These are phyloP conservation scores for Stemphylium lycopersici DNA, from an alignment of 2,329 filamentous ascomycete species.

Conservation along the genomic window DNA sequence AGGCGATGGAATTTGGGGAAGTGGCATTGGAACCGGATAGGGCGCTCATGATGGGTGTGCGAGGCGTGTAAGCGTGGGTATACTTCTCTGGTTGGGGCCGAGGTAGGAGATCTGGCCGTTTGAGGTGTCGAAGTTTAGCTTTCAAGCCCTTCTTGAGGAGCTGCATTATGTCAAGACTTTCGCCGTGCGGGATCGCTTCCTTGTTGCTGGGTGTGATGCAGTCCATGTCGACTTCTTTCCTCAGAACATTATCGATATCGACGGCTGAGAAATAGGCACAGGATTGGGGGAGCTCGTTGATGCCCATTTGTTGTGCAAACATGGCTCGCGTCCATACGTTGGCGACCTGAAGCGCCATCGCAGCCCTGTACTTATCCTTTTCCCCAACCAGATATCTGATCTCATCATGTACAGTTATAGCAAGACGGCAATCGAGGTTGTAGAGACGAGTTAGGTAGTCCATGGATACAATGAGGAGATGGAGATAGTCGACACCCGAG, in stretches of 20 bases:
- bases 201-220: conserved; percentile 90
- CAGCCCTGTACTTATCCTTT: conserved; percentile 83
- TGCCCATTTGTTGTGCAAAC: conserved; percentile 96
- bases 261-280: conserved; percentile 96
- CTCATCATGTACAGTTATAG: conserved; percentile 96
- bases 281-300: conserved; percentile 89
- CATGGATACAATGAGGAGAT: conserved; percentile 92
- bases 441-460: conserved; percentile 88
- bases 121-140: conserved; percentile 63
- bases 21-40: conserved; percentile 57
- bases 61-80: conserved; percentile 72
- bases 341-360: conserved; percentile 90
- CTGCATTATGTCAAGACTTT: conserved; percentile 81
- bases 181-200: conserved; percentile 78
- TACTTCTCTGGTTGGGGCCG: conserved; percentile 59
- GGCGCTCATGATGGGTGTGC: conserved; percentile 79
- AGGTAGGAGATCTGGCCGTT: conserved; percentile 68
- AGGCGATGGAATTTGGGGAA: conserved; percentile 55
- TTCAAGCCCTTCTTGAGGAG: conserved; percentile 74
- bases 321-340: conserved; percentile 98
- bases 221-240: conserved; percentile 98
- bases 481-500: conserved; percentile 94
- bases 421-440: conserved; percentile 81
- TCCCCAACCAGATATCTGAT: conserved; percentile 91
- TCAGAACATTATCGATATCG: conserved; percentile 92